Evolutionary conservation across 306 rosid species (phyloP).

Genomic region (Malus asiatica): DNA sequence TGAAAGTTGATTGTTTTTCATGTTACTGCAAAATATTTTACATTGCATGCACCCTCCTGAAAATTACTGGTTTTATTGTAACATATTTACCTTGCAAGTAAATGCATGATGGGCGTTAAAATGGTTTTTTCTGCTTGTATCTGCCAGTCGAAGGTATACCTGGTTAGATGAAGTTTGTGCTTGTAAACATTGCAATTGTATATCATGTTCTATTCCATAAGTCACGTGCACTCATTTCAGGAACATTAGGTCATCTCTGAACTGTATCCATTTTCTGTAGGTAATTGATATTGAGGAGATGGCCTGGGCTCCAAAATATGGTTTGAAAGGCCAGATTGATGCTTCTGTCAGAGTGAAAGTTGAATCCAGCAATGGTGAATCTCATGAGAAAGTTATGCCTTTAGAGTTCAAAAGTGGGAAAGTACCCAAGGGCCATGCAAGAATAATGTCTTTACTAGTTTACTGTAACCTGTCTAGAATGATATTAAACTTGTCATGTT

Average conservation of each 20-base stretch:
- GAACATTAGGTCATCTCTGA: not conserved
- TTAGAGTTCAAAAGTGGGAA: slow-evolving; percentile 92
- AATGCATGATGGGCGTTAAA: not conserved
- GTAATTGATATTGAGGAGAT: slow-evolving; percentile 94
- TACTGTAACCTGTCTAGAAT: slow-evolving; percentile 5
- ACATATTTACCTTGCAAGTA: slow-evolving; percentile 4
- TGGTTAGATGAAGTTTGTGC: not conserved
- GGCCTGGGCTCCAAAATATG: slow-evolving; percentile 96
- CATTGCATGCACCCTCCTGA: slow-evolving; percentile 3
- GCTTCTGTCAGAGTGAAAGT: slow-evolving; percentile 75
- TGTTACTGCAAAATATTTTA: not conserved
- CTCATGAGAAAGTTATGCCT: slow-evolving; percentile 58
- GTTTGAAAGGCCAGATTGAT: slow-evolving; percentile 96
- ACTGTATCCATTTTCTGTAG: slow-evolving; percentile 33
- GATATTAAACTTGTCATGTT: slow-evolving; percentile 11
- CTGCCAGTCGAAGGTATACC: not conserved
- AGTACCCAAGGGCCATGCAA: slow-evolving; percentile 64
- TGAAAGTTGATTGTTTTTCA: not conserved
- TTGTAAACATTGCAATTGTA: not conserved
- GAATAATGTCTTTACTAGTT: slow-evolving; percentile 17
- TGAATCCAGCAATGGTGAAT: slow-evolving; percentile 31
- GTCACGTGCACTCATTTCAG: not conserved
- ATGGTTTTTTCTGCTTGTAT: not conserved
- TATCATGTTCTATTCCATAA: not conserved
- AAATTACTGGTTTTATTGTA: not conserved